Conservation (phyloP, 2,329 filamentous ascomycete species). For the Chaetothyriales sp. region DNA sequence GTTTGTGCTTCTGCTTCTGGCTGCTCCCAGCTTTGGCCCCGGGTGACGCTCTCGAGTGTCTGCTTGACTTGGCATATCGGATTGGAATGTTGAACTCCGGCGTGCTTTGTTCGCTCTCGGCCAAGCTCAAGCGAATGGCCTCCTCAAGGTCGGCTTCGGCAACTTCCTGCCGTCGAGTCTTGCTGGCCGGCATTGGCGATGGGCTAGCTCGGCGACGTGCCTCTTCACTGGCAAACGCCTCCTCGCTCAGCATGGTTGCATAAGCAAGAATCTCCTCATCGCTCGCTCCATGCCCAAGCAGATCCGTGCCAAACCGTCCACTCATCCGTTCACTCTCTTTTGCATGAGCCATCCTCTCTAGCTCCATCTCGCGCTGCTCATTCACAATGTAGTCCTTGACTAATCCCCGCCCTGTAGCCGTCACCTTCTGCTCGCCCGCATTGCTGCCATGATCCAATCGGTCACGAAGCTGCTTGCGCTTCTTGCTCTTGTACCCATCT, state of each 20-base stretch:
- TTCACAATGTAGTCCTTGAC: constrained; percentile 70
- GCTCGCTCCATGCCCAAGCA: constrained; percentile 42
- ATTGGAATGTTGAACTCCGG: constrained; percentile 20
- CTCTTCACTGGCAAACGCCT: constrained; percentile 37
- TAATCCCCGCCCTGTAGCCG: constrained; percentile 49
- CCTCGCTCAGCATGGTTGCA: constrained; percentile 47
- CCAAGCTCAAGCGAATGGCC: constrained; percentile 42
- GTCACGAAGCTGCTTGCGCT: constrained; percentile 50
- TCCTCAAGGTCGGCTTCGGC: constrained; percentile 44
- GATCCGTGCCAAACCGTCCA: constrained; percentile 68
- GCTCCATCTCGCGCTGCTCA: constrained; percentile 67
- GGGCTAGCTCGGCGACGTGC: constrained; percentile 22
- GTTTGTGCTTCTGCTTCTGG: constrained; percentile 14
- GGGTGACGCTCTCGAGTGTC: constrained; percentile 10
- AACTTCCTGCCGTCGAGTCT: constrained; percentile 10
- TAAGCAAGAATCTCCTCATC: constrained; percentile 51
- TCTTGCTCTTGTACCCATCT: constrained; percentile 58
- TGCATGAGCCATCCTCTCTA: constrained; percentile 50
- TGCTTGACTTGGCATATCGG: constrained; percentile 22
- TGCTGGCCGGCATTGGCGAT: neutral
- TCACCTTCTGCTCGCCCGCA: constrained; percentile 40
- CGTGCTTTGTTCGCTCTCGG: constrained; percentile 20
- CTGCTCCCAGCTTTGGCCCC: constrained; percentile 21
- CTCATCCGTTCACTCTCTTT: constrained; percentile 57
- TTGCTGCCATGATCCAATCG: constrained; percentile 53